Evolutionary conservation across 257 asterid species (phyloP).

Genomic region (Hygrophila difformis): DNA sequence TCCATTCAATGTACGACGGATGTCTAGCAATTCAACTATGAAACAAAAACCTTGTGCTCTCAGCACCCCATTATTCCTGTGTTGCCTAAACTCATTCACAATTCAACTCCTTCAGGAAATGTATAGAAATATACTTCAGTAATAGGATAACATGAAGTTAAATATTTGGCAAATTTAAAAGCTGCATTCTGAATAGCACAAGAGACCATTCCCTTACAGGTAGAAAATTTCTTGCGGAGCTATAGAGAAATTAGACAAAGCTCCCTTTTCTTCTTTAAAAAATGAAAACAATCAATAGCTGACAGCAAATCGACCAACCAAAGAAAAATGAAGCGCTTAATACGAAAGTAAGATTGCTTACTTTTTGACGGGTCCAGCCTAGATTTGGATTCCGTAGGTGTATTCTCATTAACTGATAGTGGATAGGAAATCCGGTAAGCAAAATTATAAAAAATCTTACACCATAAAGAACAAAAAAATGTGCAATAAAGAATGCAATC

Average conservation of each 20-base stretch:
- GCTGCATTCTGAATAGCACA: neutral
- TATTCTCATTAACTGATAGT: slow-evolving; percentile 56
- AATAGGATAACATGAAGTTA: neutral
- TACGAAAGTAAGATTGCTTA: slow-evolving; percentile 21
- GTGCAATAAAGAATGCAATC: slow-evolving; percentile 4
- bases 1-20: neutral
- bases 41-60: slow-evolving; percentile 1
- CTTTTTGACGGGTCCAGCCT: slow-evolving; percentile 97
- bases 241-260: too few species aligned
- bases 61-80: neutral
- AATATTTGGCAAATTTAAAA: slow-evolving; percentile 5
- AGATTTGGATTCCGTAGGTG: slow-evolving; percentile 69
- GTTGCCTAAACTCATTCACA: neutral
- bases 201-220: neutral
- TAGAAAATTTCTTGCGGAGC: neutral
- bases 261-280: too few species aligned
- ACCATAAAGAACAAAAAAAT: neutral
- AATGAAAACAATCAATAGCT: neutral
- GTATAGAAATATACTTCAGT: neutral
- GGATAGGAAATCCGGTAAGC: slow-evolving; percentile 13
- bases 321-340: neutral
- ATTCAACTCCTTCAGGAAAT: neutral
- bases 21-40: slow-evolving; percentile 10
- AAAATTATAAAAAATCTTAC: neutral
- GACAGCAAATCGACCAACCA: neutral